A percentile compares a stretch with the other conserved stretches of the same genome.
Conservation (phyloP, 2,329 filamentous ascomycete species). For the Hansfordia pulvinata region DNA sequence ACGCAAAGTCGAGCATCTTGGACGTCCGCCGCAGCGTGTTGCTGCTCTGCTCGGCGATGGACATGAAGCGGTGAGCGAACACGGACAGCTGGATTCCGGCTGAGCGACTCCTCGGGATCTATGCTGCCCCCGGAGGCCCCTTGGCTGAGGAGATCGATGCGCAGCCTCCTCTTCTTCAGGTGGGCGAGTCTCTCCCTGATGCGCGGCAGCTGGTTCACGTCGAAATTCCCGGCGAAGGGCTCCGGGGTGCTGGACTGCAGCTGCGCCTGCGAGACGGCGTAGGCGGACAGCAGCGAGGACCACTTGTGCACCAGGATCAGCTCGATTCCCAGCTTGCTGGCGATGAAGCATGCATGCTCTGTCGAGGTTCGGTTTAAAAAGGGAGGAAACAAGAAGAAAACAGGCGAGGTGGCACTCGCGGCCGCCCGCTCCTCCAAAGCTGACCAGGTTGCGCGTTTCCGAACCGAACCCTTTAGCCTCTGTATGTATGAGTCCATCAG, state of each 20-base stretch:
- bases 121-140: slow-evolving; percentile 6
- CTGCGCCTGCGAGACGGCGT: slow-evolving; percentile 7
- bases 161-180: no score
- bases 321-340: slow-evolving; percentile 22
- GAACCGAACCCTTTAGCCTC: slow-evolving; percentile 36
- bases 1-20: slow-evolving; percentile 68
- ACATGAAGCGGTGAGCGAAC: slow-evolving; percentile 73
- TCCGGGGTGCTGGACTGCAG: slow-evolving; percentile 6
- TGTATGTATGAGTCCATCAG: slow-evolving; percentile 6
- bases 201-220: slow-evolving; percentile 1
- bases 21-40: slow-evolving; percentile 66
- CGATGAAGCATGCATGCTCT: slow-evolving; percentile 33
- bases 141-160: no score
- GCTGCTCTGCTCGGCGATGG: slow-evolving; percentile 75
- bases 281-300: slow-evolving; percentile 15
- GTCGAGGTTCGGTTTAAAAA: no score
- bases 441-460: slow-evolving; percentile 17
- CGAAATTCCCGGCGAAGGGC: slow-evolving; percentile 5
- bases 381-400: no score
- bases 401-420: no score
- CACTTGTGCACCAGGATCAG: slow-evolving; percentile 27
- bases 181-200: slow-evolving; percentile 3
- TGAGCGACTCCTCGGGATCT: slow-evolving; percentile 21
- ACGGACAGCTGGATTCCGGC: slow-evolving; percentile 56
- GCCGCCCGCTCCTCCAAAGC: slow-evolving; percentile 59